These are phyloP conservation scores for Curvularia lunata DNA, from an alignment of 2,329 filamentous ascomycete species.

Conservation along the genomic window DNA sequence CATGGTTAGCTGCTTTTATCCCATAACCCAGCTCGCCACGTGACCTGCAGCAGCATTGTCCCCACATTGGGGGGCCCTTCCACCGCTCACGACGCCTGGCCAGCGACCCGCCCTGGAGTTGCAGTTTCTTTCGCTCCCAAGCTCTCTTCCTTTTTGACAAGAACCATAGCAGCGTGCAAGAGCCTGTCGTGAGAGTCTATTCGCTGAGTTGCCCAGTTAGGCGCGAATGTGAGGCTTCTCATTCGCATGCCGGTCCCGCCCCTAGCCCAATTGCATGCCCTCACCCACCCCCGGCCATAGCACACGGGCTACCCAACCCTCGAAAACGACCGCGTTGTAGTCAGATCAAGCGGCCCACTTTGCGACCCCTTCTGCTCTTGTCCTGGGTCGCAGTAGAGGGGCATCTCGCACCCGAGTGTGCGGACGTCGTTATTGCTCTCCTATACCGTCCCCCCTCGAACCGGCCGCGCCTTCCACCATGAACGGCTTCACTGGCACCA, in stretches of 20 bases:
- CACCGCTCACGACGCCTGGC: conserved; percentile 27
- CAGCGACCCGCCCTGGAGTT: conserved; percentile 29
- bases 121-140: conserved; percentile 26
- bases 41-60: conserved; percentile 23
- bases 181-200: conserved; percentile 31
- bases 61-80: conserved; percentile 24
- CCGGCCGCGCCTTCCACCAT: conserved; percentile 44
- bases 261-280: conserved; percentile 44
- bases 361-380: conserved; percentile 21
- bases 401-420: conserved; percentile 21
- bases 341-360: conserved; percentile 26
- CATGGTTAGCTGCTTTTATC: conserved; percentile 24
- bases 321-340: conserved; percentile 29
- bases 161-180: conserved; percentile 15
- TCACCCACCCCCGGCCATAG: conserved; percentile 37
- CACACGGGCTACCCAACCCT: conserved; percentile 34
- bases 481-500: conserved; percentile 59
- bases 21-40: conserved; percentile 23
- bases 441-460: conserved; percentile 14
- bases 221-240: conserved; percentile 44
- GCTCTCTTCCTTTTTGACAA: conserved; percentile 17
- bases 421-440: conserved; percentile 19
- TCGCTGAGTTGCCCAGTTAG: conserved; percentile 35
- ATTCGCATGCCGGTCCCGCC: conserved; percentile 43
- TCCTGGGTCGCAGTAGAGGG: conserved; percentile 28